Percentiles rank a stretch among this genome's conserved stretches.
Evolutionary conservation across 371 early-diverging fungal species (phyloP).

Genomic region (Saksenaea vasiformis): DNA sequence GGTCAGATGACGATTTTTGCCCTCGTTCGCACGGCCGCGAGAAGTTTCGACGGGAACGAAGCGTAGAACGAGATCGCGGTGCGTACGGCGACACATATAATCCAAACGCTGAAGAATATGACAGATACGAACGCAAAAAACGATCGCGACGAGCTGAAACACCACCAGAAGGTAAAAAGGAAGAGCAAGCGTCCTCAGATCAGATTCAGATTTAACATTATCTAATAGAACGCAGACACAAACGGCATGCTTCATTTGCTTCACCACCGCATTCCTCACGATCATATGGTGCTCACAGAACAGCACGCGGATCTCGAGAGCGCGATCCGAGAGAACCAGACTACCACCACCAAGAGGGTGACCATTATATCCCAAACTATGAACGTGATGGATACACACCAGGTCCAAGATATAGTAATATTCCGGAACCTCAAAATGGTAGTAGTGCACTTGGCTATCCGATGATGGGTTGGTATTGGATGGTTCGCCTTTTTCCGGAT

Average conservation of each 20-base stretch:
- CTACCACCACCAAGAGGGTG: slow-evolving; percentile 52
- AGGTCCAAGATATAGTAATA: slow-evolving; percentile 58
- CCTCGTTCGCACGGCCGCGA: slow-evolving; percentile 57
- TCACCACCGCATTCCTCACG: slow-evolving; percentile 26
- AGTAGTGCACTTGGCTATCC: slow-evolving; percentile 18
- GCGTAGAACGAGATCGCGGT: slow-evolving; percentile 67
- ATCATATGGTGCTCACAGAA: slow-evolving; percentile 10
- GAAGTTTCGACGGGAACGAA: slow-evolving; percentile 73
- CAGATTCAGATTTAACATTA: not conserved
- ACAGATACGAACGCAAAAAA: slow-evolving; percentile 46
- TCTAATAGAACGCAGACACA: slow-evolving; percentile 49
- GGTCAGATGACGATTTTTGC: slow-evolving; percentile 62
- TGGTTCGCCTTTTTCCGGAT: not conserved
- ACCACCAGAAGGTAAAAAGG: slow-evolving; percentile 50
- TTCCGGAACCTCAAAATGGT: slow-evolving; percentile 29
- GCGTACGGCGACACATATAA: slow-evolving; percentile 39
- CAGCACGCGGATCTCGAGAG: slow-evolving; percentile 6
- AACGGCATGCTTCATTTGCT: slow-evolving; percentile 56
- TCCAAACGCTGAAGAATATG: slow-evolving; percentile 54
- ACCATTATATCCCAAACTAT: slow-evolving; percentile 86
- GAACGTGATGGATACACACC: slow-evolving; percentile 78
- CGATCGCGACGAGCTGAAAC: slow-evolving; percentile 45
- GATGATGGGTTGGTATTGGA: slow-evolving; percentile 32
- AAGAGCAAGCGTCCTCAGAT: not conserved
- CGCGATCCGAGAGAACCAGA: slow-evolving; percentile 25